These are phyloP conservation scores for Lepidium didymum DNA, from an alignment of 345 rosid genomes.

Conservation along the genomic window DNA sequence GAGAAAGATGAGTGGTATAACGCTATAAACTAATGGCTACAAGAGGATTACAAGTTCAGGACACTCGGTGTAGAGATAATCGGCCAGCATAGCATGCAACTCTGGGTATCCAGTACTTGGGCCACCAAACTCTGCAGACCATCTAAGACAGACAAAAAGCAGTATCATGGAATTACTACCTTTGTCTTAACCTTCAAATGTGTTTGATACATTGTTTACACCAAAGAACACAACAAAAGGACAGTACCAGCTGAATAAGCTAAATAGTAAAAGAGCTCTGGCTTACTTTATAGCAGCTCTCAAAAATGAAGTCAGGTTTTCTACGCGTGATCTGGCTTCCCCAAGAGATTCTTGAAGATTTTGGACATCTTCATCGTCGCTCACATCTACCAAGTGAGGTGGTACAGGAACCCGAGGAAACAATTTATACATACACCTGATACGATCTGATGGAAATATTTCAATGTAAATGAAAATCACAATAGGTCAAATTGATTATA, in stretches of 20 bases:
- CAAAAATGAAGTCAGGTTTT: slow-evolving; percentile 74
- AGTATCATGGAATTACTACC: not conserved
- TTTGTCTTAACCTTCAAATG: not conserved
- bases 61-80: slow-evolving; percentile 77
- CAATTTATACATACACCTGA: slow-evolving; percentile 64
- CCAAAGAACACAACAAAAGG: not conserved
- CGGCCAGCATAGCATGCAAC: slow-evolving; percentile 80
- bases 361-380: slow-evolving; percentile 66
- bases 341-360: slow-evolving; percentile 77
- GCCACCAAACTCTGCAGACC: slow-evolving; percentile 85
- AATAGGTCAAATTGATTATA: not conserved
- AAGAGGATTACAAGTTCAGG: slow-evolving; percentile 68
- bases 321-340: slow-evolving; percentile 79
- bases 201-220: not conserved
- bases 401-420: slow-evolving; percentile 80
- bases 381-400: slow-evolving; percentile 45
- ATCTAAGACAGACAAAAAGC: slow-evolving; percentile 44
- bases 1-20: not conserved
- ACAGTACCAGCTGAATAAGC: not conserved
- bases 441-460: slow-evolving; percentile 50
- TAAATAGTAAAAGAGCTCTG: not conserved
- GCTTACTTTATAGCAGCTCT: slow-evolving; percentile 84
- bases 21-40: not conserved
- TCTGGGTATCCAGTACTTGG: slow-evolving; percentile 61
- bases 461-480: slow-evolving; percentile 16